phyloP scores from a whole-genome alignment of 805 yeast genomes.

The Peterozyma toletana region DNA sequence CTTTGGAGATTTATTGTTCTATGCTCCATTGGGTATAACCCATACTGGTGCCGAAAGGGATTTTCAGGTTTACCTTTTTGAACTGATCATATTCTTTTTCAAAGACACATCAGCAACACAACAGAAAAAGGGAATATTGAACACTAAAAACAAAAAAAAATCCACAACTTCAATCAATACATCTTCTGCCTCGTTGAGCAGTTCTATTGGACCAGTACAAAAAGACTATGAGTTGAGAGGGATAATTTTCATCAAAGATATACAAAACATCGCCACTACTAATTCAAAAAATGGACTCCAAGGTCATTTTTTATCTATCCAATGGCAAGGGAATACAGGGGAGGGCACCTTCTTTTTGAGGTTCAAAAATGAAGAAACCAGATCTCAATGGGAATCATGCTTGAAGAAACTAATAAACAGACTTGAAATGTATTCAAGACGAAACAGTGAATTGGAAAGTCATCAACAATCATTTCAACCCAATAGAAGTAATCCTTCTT shows the following conservation, averaged over 20 bases:
- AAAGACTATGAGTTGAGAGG: constrained; percentile 59
- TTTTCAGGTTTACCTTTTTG: constrained; percentile 85
- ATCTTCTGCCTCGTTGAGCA: constrained; percentile 11
- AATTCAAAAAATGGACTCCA: constrained; percentile 15
- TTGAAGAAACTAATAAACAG: constrained; percentile 37
- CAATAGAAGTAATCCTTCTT: constrained; percentile 4
- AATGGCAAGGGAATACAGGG: constrained; percentile 84
- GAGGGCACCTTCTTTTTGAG: constrained; percentile 79
- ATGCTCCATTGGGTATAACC: constrained; percentile 61
- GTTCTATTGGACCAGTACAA: neutral
- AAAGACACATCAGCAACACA: constrained; percentile 39
- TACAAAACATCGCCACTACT: constrained; percentile 32
- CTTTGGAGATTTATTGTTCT: constrained; percentile 80
- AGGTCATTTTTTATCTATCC: constrained; percentile 57
- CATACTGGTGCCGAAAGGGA: constrained; percentile 76
- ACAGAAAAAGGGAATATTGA: constrained; percentile 37
- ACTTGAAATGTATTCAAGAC: constrained; percentile 17
- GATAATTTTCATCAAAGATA: constrained; percentile 69
- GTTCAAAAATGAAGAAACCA: constrained; percentile 75
- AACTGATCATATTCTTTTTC: constrained; percentile 53
- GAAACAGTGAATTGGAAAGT: constrained; percentile 5
- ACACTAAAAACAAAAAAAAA: constrained; percentile 42
- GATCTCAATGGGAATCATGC: constrained; percentile 76
- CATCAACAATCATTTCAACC: neutral
- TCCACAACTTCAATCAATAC: constrained; percentile 35